Base-by-base conservation (phyloP, 78 protist species). In the Dictyostelium brefeldianum region DNA sequence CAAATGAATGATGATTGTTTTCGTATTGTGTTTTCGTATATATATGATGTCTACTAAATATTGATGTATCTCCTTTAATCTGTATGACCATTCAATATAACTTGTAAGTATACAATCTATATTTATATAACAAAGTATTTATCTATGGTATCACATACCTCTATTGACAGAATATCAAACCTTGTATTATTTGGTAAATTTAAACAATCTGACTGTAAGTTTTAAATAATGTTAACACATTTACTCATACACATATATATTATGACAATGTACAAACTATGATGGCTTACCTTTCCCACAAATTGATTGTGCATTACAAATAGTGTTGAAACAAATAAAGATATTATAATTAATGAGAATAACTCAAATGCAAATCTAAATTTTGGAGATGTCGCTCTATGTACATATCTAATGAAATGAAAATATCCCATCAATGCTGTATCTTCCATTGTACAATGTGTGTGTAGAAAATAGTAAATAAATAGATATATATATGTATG, bases 321-420 rank as follows among this genome's bases (percentile, higher is more conserved):
- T 22, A 85, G 57, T 18, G 92, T 36, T 15, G 78, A 53, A 20
- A 75, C 48, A 48, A 85, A 85, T 7, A 75, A 43, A 27, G 92
- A 54, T 18, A 85, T 85, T 11, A 73, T n/a, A 18, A 85, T 15
- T 36, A 85, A 29, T 29, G 62, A 69, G 20, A 85, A 69, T 22
- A 75, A 22, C 29, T 85, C 92, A 15, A 85, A 48, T 25, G 48
- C 27, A 22, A 85, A 48, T 51, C 92, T 77, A 62, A 73, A 7
- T 67, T 75, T 85, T 56, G 83, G 71, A 17, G 92, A 22, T 22
- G 92, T 75, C 69, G n/a, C 69, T 36, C 51, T 47, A 75, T 85
- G 62, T 8, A 85, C 25, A 62, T 85, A 75, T 62, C 92, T 20
- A 20, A 85, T 85, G 51, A 85, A 85, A 53, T 85, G 83, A 59